Evolutionary conservation across 2,329 filamentous ascomycete species (phyloP), one percentile per base, ranked within the genome.

Genomic region (Aureobasidium melanogenum): DNA sequence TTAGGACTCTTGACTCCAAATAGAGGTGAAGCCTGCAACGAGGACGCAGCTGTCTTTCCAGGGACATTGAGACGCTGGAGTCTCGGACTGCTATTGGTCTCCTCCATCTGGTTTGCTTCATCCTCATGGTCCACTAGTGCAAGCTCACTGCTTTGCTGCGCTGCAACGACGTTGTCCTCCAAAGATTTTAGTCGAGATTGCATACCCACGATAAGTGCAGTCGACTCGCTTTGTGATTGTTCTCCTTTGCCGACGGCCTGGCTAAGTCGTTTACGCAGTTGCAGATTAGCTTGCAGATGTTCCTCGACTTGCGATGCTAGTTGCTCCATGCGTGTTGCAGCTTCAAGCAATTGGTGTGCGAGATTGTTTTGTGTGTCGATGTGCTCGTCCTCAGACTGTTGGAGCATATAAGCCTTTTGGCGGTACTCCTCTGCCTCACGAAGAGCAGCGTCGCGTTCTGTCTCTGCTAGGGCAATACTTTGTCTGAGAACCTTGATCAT

Each of bases 81-180:
- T 69, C 94, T 88, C 19, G 80, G 79, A 70, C 84, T 90, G 69
- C 84, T 90, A 69, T 94, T 86, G 63, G 84, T 88, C 61, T 95
- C 90, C 66, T 88, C 87, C 60, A 97, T 77, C 24, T 82, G 79
- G 19, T 83, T 78, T 39, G 96, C 82, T 74, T 97, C 91, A 39
- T 94, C 90, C 72, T 97, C 94, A 70, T 97, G 91, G 52, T 85
- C 86, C 46, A 84, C 78, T 62, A 97, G 84, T 41, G 87, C 86
- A 52, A 93, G 91, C 72, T 99, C 94, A 0, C 91, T 93, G 22
- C 88, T 84, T 61, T 90, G 87, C 73, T 97, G 93, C 1, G 93
- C 91, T 22, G 84, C 77, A 59, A 95, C 81, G 24, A 99, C 83
- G 67, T 88, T 84, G 64, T 97, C 92, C 72, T 97, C 94, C 55